phyloP scores from a whole-genome alignment of 1,139 yeast species.

The Lodderomyces margitis region DNA sequence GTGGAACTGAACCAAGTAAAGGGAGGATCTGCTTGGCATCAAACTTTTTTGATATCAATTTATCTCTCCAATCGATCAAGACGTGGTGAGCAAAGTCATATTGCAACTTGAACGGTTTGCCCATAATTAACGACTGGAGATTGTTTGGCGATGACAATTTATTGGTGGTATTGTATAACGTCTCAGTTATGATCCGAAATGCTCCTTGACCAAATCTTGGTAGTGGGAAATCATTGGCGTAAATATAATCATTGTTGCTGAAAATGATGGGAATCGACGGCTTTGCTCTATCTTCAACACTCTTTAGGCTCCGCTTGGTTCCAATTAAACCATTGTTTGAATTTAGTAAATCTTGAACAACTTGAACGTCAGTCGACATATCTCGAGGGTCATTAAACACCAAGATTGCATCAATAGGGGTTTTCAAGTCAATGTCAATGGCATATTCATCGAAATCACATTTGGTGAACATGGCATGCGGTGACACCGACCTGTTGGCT shows the following conservation, averaged over 20 bases:
- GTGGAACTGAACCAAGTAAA: conserved; percentile 34
- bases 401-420: conserved; percentile 71
- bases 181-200: conserved; percentile 62
- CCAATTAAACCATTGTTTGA: conserved; percentile 67
- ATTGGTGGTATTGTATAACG: conserved; percentile 60
- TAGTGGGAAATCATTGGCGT: conserved; percentile 81
- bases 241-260: conserved; percentile 82
- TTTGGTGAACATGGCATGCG: conserved; percentile 58
- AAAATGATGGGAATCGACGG: conserved; percentile 82
- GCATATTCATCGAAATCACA: conserved; percentile 51
- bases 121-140: conserved; percentile 62
- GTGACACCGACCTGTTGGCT: conserved; percentile 61
- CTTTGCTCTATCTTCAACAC: conserved; percentile 17
- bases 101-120: conserved; percentile 80
- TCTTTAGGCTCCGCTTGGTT: conserved; percentile 42
- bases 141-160: conserved; percentile 35
- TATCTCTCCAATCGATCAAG: conserved; percentile 56
- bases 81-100: conserved; percentile 82
- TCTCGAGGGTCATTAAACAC: conserved; percentile 93
- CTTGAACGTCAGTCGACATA: conserved; percentile 81
- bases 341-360: conserved; percentile 68
- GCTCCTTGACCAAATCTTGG: conserved; percentile 96
- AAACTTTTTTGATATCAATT: conserved; percentile 19
- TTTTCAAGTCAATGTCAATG: conserved; percentile 23
- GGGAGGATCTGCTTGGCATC: conserved; percentile 33